Evolutionary conservation across 2,329 filamentous ascomycete genomes (phyloP), one percentile per base, ranked within the genome.

Genomic region (Zymoseptoria pseudotritici): DNA sequence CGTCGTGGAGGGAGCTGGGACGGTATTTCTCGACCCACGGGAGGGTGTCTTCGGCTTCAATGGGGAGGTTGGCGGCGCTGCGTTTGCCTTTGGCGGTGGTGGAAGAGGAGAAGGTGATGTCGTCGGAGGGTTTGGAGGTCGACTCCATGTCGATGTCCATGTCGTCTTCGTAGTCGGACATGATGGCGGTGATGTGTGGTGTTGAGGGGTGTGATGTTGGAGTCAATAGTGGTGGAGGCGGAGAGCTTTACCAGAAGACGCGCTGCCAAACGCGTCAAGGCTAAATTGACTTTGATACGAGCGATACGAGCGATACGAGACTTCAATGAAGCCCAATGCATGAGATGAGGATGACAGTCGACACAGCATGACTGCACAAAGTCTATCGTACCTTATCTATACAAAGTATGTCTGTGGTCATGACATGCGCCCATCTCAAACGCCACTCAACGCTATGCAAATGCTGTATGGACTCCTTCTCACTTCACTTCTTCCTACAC

Each of bases 11-110:
- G 1, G 89, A 91, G 63, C 87, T 86, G 19, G 94, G 94, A 57
- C 94, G 86, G 77, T 97, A 99, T 72, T 99, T 99, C 73, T 99
- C 94, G 8, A 99, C 91, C 93, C 94, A 99, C 77, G 94, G 94
- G 19, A 99, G 76, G 65, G 88, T 92, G 74, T 99, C 94, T 75
- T 96, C 90, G 55, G 92, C 91, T 76, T 96, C 91, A 5, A 99
- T 86, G 0, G 94, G 94, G 55, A 99, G 80, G 73, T 99, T 96
- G 49, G 93, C 93, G 54, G 90, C 90, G 69, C 88, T 93, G 69
- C 91, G 85, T 77, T 97, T 97, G 73, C 93, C 92, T 75, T 97
- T 96, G 65, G 82, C 76, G 17, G 82, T 84, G 67, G 85, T 84
- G 63, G 89, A 86, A 24, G 90, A 88, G 58, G 86, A 89, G 76